Conservation (phyloP, 495 filamentous ascomycete genomes). For the Lasiosphaeria hispida region DNA sequence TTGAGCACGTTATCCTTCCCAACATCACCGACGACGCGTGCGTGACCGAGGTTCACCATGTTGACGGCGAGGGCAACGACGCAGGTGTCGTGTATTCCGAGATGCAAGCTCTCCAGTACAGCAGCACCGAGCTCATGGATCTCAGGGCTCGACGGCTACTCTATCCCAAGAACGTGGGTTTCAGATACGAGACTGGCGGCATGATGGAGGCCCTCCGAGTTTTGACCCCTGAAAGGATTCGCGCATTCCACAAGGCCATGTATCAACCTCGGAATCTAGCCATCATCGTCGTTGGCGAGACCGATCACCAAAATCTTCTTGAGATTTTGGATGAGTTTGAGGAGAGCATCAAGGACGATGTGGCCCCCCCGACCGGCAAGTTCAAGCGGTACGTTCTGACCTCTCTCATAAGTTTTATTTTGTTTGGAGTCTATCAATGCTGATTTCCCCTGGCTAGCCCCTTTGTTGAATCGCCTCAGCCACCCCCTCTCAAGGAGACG, state of each 20-base stretch:
- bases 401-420: not conserved
- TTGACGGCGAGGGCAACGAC: constrained; percentile 90
- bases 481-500: constrained; percentile 66
- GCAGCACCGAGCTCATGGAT: constrained; percentile 77
- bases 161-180: constrained; percentile 87
- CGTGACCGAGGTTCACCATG: constrained; percentile 93
- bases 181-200: constrained; percentile 94
- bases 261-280: constrained; percentile 97
- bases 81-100: constrained; percentile 98
- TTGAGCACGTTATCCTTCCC: constrained; percentile 90
- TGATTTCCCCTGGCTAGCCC: constrained; percentile 49
- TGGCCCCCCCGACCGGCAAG: constrained; percentile 67
- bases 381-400: constrained; percentile 61
- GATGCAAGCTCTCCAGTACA: constrained; percentile 95
- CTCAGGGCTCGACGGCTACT: constrained; percentile 70
- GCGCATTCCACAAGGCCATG: constrained; percentile 92
- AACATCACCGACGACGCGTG: constrained; percentile 90
- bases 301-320: constrained; percentile 77
- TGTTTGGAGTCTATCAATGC: not conserved
- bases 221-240: constrained; percentile 82
- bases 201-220: constrained; percentile 90
- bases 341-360: constrained; percentile 74
- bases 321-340: constrained; percentile 84
- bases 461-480: constrained; percentile 82
- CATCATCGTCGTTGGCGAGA: constrained; percentile 82